Percentiles rank a stretch among this genome's conserved stretches.
phyloP scores from a whole-genome alignment of 108 stramenopile species.

The Nitzschia sp. region DNA sequence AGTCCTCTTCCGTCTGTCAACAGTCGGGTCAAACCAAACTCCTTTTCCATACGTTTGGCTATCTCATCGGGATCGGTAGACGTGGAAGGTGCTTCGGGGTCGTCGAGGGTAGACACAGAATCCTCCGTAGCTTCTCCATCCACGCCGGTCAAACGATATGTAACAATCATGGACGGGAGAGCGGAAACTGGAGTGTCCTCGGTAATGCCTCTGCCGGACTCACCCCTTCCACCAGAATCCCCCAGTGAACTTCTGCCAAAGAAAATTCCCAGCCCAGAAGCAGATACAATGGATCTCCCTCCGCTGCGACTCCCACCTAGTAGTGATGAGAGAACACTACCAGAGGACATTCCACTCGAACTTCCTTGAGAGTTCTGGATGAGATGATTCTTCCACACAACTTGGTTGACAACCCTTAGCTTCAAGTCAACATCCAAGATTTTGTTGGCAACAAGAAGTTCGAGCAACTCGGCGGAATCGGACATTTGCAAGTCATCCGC shows the following conservation, averaged over 20 bases:
- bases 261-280: constrained; percentile 68
- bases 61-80: constrained; percentile 36
- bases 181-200: constrained; percentile 45
- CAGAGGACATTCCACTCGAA: not conserved
- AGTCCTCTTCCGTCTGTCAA: constrained; percentile 54
- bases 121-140: constrained; percentile 91
- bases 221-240: not conserved
- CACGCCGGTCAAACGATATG: constrained; percentile 80
- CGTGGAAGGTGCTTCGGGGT: constrained; percentile 67
- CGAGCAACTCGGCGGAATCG: constrained; percentile 75
- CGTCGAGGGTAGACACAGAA: constrained; percentile 61
- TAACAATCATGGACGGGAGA: constrained; percentile 73
- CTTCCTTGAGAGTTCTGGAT: constrained; percentile 34
- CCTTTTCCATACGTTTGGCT: constrained; percentile 67
- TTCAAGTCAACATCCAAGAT: constrained; percentile 74
- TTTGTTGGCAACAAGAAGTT: constrained; percentile 80
- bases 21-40: constrained; percentile 70
- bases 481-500: constrained; percentile 84
- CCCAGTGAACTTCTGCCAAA: constrained; percentile 42
- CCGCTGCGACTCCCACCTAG: constrained; percentile 47
- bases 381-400: constrained; percentile 67
- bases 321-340: constrained; percentile 38
- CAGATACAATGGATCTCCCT: constrained; percentile 39
- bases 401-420: constrained; percentile 72
- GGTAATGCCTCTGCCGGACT: constrained; percentile 24